phyloP scores from a whole-genome alignment of 352 stramenopile species.

The Globisporangium camurandrum region DNA sequence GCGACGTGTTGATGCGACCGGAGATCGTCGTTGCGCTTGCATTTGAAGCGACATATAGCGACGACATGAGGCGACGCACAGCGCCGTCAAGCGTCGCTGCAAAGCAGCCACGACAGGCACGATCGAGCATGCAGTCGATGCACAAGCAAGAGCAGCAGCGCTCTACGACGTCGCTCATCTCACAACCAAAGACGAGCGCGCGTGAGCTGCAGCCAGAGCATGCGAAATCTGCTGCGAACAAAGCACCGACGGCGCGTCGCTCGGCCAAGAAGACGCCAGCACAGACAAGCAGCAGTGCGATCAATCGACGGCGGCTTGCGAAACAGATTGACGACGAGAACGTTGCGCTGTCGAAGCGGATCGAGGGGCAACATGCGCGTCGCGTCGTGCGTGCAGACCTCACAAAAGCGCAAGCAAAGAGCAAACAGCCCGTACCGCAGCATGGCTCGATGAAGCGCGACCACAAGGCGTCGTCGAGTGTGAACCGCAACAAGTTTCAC shows the following conservation, averaged over 20 bases:
- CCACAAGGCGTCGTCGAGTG: slow-evolving; percentile 49
- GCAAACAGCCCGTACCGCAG: slow-evolving; percentile 27
- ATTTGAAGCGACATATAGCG: slow-evolving; percentile 28
- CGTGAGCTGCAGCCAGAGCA: background rate
- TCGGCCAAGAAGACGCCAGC: slow-evolving; percentile 4
- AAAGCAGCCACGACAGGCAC: background rate
- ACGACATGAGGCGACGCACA: slow-evolving; percentile 1
- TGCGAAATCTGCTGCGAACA: background rate
- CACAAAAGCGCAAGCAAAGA: slow-evolving; percentile 28
- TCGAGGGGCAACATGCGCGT: slow-evolving; percentile 30
- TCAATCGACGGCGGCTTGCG: slow-evolving; percentile 49
- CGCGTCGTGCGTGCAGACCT: slow-evolving; percentile 16
- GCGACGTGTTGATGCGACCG: background rate
- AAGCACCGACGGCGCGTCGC: slow-evolving; percentile 2
- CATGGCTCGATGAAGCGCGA: slow-evolving; percentile 30
- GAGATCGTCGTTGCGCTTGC: slow-evolving; percentile 33
- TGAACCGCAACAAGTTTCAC: slow-evolving; percentile 57
- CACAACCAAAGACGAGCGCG: slow-evolving; percentile 4
- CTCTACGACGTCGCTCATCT: background rate
- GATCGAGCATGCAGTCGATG: background rate
- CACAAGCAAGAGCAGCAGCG: background rate
- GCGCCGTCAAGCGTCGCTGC: background rate
- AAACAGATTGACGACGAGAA: slow-evolving; percentile 53
- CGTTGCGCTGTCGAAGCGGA: slow-evolving; percentile 39
- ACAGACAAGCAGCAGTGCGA: slow-evolving; percentile 43